phyloP scores from a whole-genome alignment of 208 protist species.

The Angomonas deanei region DNA sequence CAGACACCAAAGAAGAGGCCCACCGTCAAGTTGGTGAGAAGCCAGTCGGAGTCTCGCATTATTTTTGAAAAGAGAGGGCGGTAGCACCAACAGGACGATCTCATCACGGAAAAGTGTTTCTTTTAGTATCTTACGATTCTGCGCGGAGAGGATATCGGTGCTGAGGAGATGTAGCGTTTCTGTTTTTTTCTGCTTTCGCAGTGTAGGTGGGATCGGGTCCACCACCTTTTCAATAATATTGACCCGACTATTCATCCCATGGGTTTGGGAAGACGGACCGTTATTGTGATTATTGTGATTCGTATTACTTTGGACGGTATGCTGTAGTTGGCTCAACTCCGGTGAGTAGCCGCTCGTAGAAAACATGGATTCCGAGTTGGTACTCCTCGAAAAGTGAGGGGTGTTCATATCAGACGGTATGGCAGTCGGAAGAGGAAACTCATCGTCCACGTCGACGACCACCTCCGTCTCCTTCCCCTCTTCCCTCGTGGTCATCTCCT shows the following conservation, averaged over 20 bases:
- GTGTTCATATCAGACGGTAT: too few relatives aligned
- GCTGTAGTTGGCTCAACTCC: too few relatives aligned
- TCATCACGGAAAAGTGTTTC: slow-evolving; percentile 33
- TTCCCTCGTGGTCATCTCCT: background rate
- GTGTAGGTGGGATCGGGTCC: slow-evolving; percentile 7
- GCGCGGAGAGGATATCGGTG: slow-evolving; percentile 23
- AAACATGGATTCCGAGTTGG: too few relatives aligned
- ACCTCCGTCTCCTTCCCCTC: background rate
- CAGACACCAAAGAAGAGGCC: slow-evolving; percentile 40
- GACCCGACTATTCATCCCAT: too few relatives aligned
- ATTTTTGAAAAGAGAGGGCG: slow-evolving; percentile 29
- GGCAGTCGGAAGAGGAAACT: too few relatives aligned
- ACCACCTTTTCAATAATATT: background rate
- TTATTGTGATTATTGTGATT: too few relatives aligned
- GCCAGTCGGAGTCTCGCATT: slow-evolving; percentile 42
- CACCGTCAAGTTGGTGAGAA: slow-evolving; percentile 25
- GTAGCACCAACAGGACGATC: slow-evolving; percentile 41
- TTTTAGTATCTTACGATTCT: slow-evolving; percentile 25
- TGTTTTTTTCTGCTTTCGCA: slow-evolving; percentile 24
- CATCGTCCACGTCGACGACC: too few relatives aligned
- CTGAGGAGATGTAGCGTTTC: slow-evolving; percentile 47
- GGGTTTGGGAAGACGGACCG: background rate
- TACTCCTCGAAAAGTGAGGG: too few relatives aligned
- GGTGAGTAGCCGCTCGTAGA: too few relatives aligned
- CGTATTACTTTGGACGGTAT: too few relatives aligned